Base-by-base conservation (phyloP, 345 rosid species). In the Eucalyptus polybractea region DNA sequence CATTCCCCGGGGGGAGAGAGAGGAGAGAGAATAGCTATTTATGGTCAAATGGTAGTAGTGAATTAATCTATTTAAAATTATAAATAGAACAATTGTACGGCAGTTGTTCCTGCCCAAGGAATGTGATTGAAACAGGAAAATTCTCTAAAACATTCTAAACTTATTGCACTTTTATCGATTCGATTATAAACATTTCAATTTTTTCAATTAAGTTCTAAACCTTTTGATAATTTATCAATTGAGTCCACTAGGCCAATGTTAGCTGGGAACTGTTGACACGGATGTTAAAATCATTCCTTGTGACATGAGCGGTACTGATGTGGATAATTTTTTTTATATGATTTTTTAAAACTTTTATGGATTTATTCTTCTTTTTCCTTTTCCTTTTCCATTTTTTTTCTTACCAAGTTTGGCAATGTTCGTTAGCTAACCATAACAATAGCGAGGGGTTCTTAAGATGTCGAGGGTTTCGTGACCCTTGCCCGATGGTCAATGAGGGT, bases 271-370 rank as follows among this genome's bases (percentile, higher is more conserved):
- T 4, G 1, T 24, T 56, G 6, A 22, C 25, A 5, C 2, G 0
- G 2, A 19, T 19, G 2, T 53, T 53, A 53, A 53, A 53, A 53
- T 53, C 0, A 5, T 53, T 53, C 1, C 0, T 53, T 19, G 5
- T 24, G 6, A 1, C 13, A 24, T 2, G 6, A 24, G 27, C 3
- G 6, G 1, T 10, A 1, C 0, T 56, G 1, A 9, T 22, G 4
- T 56, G 3, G 11, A 56, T 24, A 22, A 4, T 56, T 56, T 56
- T 22, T 56, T 50, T 14, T 13, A 49, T 49, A 54, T 54, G 0
- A 56, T 56, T 56, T 56, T 22, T 56, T 9, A 56, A 4, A 21
- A 22, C 3, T 21, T 24, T 22, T 22, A 53, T 19, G 29, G 6
- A 56, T 10, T 56, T 56, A 3, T 56, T 56, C 27, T 56, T 56